Conservation (phyloP, 768 basidiomycete species). For the Termitomyces sp. region DNA sequence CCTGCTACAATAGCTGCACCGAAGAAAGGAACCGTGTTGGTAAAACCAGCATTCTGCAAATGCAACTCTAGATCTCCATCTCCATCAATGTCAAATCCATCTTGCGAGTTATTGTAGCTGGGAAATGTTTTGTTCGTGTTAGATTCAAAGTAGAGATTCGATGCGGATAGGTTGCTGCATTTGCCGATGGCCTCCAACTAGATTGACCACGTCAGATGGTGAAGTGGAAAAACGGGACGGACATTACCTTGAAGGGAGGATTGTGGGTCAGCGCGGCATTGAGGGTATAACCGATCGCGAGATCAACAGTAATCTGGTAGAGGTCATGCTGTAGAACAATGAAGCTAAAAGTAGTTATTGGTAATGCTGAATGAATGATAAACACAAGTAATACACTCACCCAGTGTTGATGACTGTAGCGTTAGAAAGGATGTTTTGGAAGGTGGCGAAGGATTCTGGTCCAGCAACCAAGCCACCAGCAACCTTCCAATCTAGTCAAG, state of each 20-base stretch:
- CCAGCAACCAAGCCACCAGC: slow-evolving; percentile 69
- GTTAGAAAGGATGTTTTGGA: slow-evolving; percentile 68
- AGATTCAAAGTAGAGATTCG: slow-evolving; percentile 81
- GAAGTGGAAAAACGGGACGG: neutral
- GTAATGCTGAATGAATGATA: neutral
- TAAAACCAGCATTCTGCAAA: slow-evolving; percentile 3
- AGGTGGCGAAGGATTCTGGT: slow-evolving; percentile 58
- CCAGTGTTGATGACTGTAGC: slow-evolving; percentile 57
- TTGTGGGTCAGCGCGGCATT: slow-evolving; percentile 63
- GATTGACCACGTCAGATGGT: neutral
- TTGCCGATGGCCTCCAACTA: slow-evolving; percentile 72
- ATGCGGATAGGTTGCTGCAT: slow-evolving; percentile 59
- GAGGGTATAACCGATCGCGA: slow-evolving; percentile 84
- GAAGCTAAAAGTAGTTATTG: slow-evolving; percentile 43
- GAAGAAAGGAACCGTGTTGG: slow-evolving; percentile 8
- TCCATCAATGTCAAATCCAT: slow-evolving; percentile 32
- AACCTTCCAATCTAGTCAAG: slow-evolving; percentile 73
- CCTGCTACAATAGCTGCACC: slow-evolving; percentile 7
- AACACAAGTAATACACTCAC: slow-evolving; percentile 25
- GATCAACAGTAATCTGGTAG: slow-evolving; percentile 78
- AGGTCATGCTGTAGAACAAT: slow-evolving; percentile 89
- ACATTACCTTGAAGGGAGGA: slow-evolving; percentile 58
- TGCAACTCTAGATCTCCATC: slow-evolving; percentile 27
- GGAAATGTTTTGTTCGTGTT: slow-evolving; percentile 69
- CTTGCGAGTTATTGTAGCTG: slow-evolving; percentile 31